Evolutionary conservation across 1,284 basidiomycete genomes (phyloP), one percentile per base, ranked within the genome.

Genomic region (Cronartium ribicola): DNA sequence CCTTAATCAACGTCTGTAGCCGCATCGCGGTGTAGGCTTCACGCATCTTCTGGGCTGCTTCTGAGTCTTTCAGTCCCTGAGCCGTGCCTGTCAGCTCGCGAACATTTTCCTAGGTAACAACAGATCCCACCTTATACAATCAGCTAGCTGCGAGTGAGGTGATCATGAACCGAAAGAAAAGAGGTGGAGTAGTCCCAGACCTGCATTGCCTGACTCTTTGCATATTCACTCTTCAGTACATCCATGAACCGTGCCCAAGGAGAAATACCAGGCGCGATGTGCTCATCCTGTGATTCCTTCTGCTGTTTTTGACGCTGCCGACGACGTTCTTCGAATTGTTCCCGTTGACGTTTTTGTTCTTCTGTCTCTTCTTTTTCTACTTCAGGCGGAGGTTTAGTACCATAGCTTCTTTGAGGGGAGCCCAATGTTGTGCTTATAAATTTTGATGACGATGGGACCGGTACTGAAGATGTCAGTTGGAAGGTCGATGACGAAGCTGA

Each of bases 1-100:
- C 92, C 84, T 97, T 92, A 77, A 99, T 96, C 79, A 92, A 93
- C 10, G 91, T 91, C 20, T 91, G 89, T 78, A 96, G 84, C 91
- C 95, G 78, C 14, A 62, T 48, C 8, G 11, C 48, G 8, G 51
- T 37, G 41, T 73, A 73, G 3, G 71, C 71, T 44, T 73, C 46
- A 8, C 71, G 37, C 71, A 73, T 73, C 44, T 61, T 66, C 41
- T 66, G 64, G 14, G 71, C 71, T 4, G 71, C 71, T 57, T 73
- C 71, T 36, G 71, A 73, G 57, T 73, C 71, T 60, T 73, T 73
- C 36, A 73, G 46, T 13, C 71, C 71, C 22, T 73, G 71, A 8
- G 71, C 71, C 4, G 71, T 73, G 10, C 71, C 71, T 3, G 71
- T 73, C n/a, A 73, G 39, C 64, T 73, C 71, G 22, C 71, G 63